Conservation (phyloP, 352 stramenopile genomes). For the Phytophthora aleatoria region DNA sequence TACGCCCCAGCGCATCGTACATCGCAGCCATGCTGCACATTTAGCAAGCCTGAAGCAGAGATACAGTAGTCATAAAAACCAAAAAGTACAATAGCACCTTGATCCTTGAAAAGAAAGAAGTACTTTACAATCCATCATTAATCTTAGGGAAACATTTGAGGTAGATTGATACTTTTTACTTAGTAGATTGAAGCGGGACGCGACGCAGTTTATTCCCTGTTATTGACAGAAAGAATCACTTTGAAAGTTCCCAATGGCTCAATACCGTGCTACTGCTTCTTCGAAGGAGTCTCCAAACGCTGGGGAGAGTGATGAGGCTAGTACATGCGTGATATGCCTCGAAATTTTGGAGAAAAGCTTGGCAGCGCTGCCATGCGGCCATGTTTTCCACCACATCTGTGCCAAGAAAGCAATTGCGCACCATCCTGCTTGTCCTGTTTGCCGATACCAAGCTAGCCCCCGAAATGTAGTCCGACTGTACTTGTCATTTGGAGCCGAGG, state of each 20-base stretch:
- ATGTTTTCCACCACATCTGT: conserved; percentile 52
- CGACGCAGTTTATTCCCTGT: not conserved
- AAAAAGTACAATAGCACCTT: conserved; percentile 35
- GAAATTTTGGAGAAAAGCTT: conserved; percentile 39
- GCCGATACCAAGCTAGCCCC: conserved; percentile 27
- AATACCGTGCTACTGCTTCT: not conserved
- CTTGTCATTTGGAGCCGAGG: conserved; percentile 17
- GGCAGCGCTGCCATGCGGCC: conserved; percentile 40
- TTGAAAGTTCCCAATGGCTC: conserved; percentile 17
- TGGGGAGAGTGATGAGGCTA: not conserved
- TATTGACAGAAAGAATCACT: conserved; percentile 4
- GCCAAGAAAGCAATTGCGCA: conserved; percentile 23
- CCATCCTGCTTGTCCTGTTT: conserved; percentile 40
- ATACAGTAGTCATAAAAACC: conserved; percentile 16
- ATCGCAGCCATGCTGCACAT: conserved; percentile 74
- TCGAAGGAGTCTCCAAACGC: not conserved
- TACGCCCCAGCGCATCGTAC: conserved; percentile 75
- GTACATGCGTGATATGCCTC: conserved; percentile 45
- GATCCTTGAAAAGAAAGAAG: conserved; percentile 4
- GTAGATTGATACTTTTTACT: not conserved
- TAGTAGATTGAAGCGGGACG: conserved; percentile 6
- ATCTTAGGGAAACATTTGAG: not conserved
- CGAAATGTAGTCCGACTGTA: conserved; percentile 34
- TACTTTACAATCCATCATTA: not conserved
- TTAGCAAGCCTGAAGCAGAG: conserved; percentile 25